Conservation (phyloP, 164 flowering plant genomes). For the Liriodendron chinense region DNA sequence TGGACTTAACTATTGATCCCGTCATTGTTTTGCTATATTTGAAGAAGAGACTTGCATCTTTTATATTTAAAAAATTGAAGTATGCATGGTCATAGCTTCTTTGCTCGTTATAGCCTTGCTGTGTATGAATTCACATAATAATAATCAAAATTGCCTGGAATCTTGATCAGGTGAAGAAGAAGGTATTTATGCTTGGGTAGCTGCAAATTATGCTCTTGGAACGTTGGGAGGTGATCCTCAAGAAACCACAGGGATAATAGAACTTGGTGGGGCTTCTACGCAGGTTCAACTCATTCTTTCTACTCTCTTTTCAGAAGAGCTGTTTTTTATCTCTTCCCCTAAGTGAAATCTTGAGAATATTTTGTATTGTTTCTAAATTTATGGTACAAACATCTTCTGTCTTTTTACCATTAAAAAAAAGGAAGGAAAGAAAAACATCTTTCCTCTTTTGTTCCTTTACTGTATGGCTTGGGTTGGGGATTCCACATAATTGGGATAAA, state of each 20-base stretch:
- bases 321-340: not conserved
- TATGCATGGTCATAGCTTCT: no score
- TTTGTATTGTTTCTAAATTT: not conserved
- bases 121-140: not conserved
- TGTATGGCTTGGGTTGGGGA: no score
- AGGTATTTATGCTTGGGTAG: conserved; percentile 60
- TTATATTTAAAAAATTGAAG: not conserved
- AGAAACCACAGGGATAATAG: conserved; percentile 48
- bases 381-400: not conserved
- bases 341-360: not conserved
- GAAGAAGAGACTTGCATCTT: not conserved
- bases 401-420: not conserved
- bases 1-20: not conserved
- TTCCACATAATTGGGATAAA: no score
- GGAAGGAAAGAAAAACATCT: no score
- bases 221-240: conserved; percentile 47
- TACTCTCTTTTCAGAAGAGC: not conserved
- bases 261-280: conserved; percentile 49
- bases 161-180: conserved; percentile 38
- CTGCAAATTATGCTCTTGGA: conserved; percentile 57
- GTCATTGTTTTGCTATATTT: not conserved
- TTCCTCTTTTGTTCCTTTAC: no score
- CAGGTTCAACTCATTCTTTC: conserved; percentile 40
- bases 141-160: not conserved
- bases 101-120: not conserved